These are phyloP conservation scores for Stemphylium beticola DNA, from an alignment of 2,329 filamentous ascomycete species.

Conservation along the genomic window DNA sequence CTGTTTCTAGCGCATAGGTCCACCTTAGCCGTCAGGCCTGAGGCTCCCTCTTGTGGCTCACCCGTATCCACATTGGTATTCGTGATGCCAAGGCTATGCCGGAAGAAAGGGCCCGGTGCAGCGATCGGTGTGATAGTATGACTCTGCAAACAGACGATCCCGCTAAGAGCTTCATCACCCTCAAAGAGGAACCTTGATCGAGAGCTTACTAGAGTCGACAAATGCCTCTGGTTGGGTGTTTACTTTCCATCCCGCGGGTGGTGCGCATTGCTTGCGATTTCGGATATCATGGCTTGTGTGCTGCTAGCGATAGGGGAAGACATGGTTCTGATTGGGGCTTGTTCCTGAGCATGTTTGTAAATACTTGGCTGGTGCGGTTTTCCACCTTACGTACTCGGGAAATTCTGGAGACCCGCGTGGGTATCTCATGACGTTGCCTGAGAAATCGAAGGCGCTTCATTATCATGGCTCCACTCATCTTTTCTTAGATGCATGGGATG, in stretches of 20 bases:
- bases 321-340: neutral
- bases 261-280: conserved; percentile 8
- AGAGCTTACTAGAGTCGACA: neutral
- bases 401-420: neutral
- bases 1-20: conserved; percentile 10
- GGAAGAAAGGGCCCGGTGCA: conserved; percentile 19
- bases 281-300: conserved; percentile 5
- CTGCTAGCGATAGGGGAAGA: neutral
- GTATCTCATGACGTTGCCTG: neutral
- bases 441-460: neutral
- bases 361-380: neutral
- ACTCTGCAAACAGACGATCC: conserved; percentile 6
- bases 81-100: conserved; percentile 28
- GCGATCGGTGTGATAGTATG: conserved; percentile 24
- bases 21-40: conserved; percentile 12
- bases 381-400: neutral
- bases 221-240: neutral
- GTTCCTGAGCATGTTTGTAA: neutral
- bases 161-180: conserved; percentile 5
- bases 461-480: neutral
- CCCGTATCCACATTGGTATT: conserved; percentile 17
- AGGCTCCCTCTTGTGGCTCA: conserved; percentile 10
- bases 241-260: conserved; percentile 5
- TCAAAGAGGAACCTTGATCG: neutral
- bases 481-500: neutral